Evolutionary conservation across 202 grass and related monocot species (phyloP).

Genomic region (Zoysia matrella): DNA sequence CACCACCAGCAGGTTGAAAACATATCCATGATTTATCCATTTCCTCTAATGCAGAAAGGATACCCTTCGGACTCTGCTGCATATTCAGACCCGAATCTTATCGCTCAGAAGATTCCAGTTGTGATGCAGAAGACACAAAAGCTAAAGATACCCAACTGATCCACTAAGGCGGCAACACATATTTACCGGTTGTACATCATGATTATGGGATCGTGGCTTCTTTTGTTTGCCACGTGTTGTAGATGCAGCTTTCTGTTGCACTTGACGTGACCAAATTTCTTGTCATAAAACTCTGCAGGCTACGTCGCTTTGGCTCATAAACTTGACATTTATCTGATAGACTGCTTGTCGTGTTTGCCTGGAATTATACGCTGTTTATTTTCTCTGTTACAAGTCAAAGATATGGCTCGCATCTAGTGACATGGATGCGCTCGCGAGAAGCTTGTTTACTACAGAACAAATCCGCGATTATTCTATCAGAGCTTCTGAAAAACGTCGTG

Average conservation of each 20-base stretch:
- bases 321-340: neutral
- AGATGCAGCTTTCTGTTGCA: neutral
- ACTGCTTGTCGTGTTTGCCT: neutral
- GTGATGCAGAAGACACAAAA: conserved; percentile 74
- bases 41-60: conserved; percentile 64
- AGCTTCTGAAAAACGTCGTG: conserved; percentile 15
- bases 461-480: neutral
- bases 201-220: neutral
- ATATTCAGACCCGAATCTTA: conserved; percentile 76
- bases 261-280: neutral
- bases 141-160: conserved; percentile 66
- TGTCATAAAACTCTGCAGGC: neutral
- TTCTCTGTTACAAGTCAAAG: neutral
- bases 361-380: neutral
- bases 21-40: conserved; percentile 11
- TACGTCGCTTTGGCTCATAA: neutral
- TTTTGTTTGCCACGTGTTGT: conserved; percentile 35
- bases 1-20: neutral
- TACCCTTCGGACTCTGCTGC: conserved; percentile 63
- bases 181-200: conserved; percentile 9
- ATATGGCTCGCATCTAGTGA: neutral
- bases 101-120: conserved; percentile 69
- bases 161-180: neutral
- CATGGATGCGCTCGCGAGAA: neutral
- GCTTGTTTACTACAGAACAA: neutral